Evolutionary conservation across 1,139 yeast species (phyloP).

Genomic region (Sugiyamaella grinbergsii): DNA sequence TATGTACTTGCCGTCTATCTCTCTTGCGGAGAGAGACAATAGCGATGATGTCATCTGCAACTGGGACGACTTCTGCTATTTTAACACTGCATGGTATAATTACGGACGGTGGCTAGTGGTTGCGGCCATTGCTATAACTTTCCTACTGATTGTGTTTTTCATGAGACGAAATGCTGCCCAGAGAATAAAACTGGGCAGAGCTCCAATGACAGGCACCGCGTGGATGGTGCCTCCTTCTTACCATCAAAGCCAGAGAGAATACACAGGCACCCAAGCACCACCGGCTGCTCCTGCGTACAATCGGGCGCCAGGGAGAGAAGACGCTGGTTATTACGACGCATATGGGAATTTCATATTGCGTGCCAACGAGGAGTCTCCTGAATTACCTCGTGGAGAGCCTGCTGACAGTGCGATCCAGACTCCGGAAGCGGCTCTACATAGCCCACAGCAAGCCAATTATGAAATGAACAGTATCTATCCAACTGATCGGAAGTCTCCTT

Average conservation of each 20-base stretch:
- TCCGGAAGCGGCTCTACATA: slow-evolving; percentile 8
- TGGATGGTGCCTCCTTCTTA: slow-evolving; percentile 96
- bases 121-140: slow-evolving; percentile 51
- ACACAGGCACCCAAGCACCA: slow-evolving; percentile 38
- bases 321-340: slow-evolving; percentile 78
- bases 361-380: slow-evolving; percentile 26
- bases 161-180: slow-evolving; percentile 53
- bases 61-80: slow-evolving; percentile 12
- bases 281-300: slow-evolving; percentile 44
- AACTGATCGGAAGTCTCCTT: slow-evolving; percentile 9
- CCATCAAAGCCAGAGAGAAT: slow-evolving; percentile 66
- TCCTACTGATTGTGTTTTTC: slow-evolving; percentile 53
- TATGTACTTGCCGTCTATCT: slow-evolving; percentile 2
- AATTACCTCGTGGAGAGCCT: slow-evolving; percentile 19
- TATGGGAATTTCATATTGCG: slow-evolving; percentile 57
- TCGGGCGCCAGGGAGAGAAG: slow-evolving; percentile 59
- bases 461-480: slow-evolving; percentile 9
- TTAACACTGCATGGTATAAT: slow-evolving; percentile 32
- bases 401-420: background rate
- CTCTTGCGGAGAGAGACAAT: background rate
- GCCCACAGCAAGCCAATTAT: slow-evolving; percentile 6
- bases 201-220: slow-evolving; percentile 78
- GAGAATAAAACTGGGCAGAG: slow-evolving; percentile 61
- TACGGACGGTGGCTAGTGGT: slow-evolving; percentile 56
- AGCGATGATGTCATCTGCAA: slow-evolving; percentile 4